Conservation (phyloP, 2,329 filamentous ascomycete genomes). For the Fusarium humuli region DNA sequence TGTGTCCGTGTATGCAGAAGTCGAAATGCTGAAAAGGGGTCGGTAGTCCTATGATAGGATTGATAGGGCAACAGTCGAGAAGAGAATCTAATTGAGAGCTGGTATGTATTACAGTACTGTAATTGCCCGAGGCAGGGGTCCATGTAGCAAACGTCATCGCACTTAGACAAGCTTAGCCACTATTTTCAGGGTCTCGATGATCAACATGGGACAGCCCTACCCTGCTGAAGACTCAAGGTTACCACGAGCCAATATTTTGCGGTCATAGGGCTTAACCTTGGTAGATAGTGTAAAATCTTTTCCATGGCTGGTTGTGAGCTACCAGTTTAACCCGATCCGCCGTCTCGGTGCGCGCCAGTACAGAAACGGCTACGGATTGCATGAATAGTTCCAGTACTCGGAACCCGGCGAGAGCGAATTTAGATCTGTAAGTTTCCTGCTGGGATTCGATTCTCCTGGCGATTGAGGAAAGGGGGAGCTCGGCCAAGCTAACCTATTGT, state of each 20-base stretch:
- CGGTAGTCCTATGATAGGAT: constrained; percentile 4
- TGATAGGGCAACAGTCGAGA: constrained; percentile 1
- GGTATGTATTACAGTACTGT: neutral
- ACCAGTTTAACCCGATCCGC: constrained; percentile 8
- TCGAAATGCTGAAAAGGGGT: neutral
- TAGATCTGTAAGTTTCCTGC: neutral
- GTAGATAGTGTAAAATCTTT: neutral
- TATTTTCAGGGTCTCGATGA: constrained; percentile 25
- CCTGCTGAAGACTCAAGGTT: constrained; percentile 2
- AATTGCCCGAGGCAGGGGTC: constrained; percentile 11
- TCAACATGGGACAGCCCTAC: constrained; percentile 11
- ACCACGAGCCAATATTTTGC: neutral
- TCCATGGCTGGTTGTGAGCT: constrained; percentile 2
- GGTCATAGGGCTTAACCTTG: constrained; percentile 12
- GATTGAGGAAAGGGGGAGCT: neutral
- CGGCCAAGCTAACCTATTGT: constrained; percentile 12
- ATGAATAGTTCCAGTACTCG: constrained; percentile 6
- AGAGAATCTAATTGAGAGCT: neutral
- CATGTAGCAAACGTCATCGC: constrained; percentile 28
- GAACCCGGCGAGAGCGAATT: constrained; percentile 32
- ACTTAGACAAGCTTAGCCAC: constrained; percentile 23
- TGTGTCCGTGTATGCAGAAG: neutral
- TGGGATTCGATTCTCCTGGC: constrained; percentile 19
- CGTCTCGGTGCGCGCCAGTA: constrained; percentile 24
- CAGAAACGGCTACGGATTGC: constrained; percentile 23